phyloP scores from a whole-genome alignment of 768 basidiomycete genomes.

The Kondoa malvinella region DNA sequence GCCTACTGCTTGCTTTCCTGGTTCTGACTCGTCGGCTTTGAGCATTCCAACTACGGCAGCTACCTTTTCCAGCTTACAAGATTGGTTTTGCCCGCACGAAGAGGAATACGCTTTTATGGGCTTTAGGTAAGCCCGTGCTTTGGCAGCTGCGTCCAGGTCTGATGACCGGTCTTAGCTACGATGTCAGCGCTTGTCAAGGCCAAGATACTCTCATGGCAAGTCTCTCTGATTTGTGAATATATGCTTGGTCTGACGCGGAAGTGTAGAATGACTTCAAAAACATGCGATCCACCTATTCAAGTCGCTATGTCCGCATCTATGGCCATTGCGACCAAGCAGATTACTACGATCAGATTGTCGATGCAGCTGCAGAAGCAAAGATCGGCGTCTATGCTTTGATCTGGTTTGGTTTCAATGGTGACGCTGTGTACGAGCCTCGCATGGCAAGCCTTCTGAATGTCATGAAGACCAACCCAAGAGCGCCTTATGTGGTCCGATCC shows the following conservation, averaged over 20 bases:
- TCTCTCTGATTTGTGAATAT: too few relatives aligned
- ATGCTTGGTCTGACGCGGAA: too few relatives aligned
- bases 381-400: conserved; percentile 57
- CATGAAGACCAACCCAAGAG: neutral
- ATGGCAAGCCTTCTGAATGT: neutral
- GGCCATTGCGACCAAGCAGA: conserved; percentile 43
- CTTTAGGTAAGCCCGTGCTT: too few relatives aligned
- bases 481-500: neutral
- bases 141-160: too few relatives aligned
- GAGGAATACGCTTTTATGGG: conserved; percentile 62
- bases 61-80: neutral
- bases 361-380: conserved; percentile 55
- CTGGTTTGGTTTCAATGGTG: conserved; percentile 39
- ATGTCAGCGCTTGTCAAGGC: conserved; percentile 45
- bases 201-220: conserved; percentile 32
- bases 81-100: conserved; percentile 43
- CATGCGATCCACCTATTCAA: conserved; percentile 44
- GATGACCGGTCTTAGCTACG: too few relatives aligned
- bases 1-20: neutral
- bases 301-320: conserved; percentile 57
- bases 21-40: neutral
- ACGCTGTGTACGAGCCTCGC: neutral
- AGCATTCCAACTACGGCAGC: neutral
- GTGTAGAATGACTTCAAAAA: conserved; percentile 45
- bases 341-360: conserved; percentile 43